Base-by-base conservation (phyloP, 352 stramenopile genomes). In the Thalassiosira oceanica region DNA sequence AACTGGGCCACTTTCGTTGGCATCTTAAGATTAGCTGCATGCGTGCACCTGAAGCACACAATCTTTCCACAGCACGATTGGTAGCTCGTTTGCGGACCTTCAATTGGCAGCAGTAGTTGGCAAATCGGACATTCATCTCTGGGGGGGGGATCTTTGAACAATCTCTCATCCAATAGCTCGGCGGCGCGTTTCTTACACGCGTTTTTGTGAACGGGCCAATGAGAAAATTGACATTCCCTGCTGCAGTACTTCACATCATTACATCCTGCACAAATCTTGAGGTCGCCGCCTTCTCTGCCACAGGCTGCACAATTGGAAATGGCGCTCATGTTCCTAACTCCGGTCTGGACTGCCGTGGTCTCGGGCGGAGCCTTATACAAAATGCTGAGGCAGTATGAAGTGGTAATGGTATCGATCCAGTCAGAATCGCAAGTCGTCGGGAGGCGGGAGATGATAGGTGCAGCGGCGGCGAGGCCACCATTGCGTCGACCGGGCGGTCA, bases 281-380 rank as follows among this genome's bases (percentile, higher is more conserved):
- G 36, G 13, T 27, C 23, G 10, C 41, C 15, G 21, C 35, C 39
- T 16, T 15, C 37, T 10, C 13, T 5, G 35, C 60, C 33, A 28
- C 60, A 68, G 16, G 46, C 24, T 1, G 44, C 58, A 16, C 58
- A 68, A n/a, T n/a, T 39, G n/a, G 31, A n/a, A n/a, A n/a, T n/a
- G n/a, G n/a, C n/a, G n/a, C n/a, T n/a, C n/a, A n/a, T n/a, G n/a
- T n/a, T n/a, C n/a, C n/a, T n/a, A n/a, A n/a, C n/a, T n/a, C n/a
- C n/a, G n/a, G n/a, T n/a, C n/a, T n/a, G n/a, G n/a, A n/a, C n/a
- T n/a, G n/a, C n/a, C n/a, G n/a, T n/a, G n/a, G n/a, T n/a, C n/a
- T n/a, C n/a, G n/a, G n/a, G n/a, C n/a, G n/a, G n/a, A n/a, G n/a
- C n/a, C n/a, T n/a, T n/a, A n/a, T n/a, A n/a, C n/a, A n/a, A n/a